phyloP scores from a whole-genome alignment of 164 flowering plant species.

The Liriodendron chinense region DNA sequence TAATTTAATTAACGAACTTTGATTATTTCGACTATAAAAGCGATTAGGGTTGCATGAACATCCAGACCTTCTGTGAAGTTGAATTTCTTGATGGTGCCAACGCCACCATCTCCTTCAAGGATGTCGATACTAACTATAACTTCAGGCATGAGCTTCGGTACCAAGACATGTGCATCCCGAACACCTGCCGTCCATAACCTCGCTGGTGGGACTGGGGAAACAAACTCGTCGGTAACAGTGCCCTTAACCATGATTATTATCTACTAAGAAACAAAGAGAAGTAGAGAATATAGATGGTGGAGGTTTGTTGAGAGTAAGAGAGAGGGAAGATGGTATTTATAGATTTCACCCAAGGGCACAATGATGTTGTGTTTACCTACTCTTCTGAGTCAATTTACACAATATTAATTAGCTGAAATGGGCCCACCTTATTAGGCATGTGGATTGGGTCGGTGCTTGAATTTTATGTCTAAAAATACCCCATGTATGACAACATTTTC shows the following conservation, averaged over 20 bases:
- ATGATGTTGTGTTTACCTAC: not conserved
- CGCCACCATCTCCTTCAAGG: constrained; percentile 8
- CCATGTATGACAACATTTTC: too few species aligned
- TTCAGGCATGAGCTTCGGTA: constrained; percentile 6
- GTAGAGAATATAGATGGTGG: not conserved
- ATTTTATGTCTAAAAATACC: not conserved
- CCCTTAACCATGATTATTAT: constrained; percentile 3
- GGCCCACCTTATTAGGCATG: not conserved
- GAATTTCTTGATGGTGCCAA: constrained; percentile 6
- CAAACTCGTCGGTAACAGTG: not conserved
- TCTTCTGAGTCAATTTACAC: not conserved
- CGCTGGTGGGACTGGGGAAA: not conserved
- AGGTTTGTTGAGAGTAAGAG: not conserved
- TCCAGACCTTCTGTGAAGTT: not conserved
- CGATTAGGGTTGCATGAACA: too few species aligned
- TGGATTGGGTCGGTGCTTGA: not conserved
- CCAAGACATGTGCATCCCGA: not conserved
- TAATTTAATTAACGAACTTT: too few species aligned
- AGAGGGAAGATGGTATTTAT: not conserved
- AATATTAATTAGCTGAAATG: not conserved
- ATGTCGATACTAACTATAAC: not conserved
- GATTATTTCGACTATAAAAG: too few species aligned
- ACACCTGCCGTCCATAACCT: constrained; percentile 5
- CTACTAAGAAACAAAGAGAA: not conserved
- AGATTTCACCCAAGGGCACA: not conserved